A percentile compares a stretch with the other conserved stretches of the same genome.
Conservation (phyloP, 371 early-diverging fungal species). For the Mortierella sp. region DNA sequence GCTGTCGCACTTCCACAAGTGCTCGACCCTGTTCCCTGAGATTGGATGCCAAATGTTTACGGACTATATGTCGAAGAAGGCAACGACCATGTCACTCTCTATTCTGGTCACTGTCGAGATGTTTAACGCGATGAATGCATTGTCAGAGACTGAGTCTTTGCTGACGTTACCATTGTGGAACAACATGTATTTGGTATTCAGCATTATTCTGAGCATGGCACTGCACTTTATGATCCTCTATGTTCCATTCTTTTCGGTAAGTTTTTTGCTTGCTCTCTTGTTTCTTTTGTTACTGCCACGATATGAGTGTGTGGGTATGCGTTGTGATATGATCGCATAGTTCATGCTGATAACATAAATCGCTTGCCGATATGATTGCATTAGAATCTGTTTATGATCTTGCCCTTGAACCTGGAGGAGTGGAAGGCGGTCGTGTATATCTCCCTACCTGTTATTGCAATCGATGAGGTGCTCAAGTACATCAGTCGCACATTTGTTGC, state of each 20-base stretch:
- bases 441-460: slow-evolving; percentile 91
- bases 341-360: too few relatives aligned
- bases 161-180: slow-evolving; percentile 90
- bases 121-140: slow-evolving; percentile 94
- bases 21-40: slow-evolving; percentile 85
- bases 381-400: slow-evolving; percentile 84
- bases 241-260: slow-evolving; percentile 82
- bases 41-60: slow-evolving; percentile 93
- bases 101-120: slow-evolving; percentile 97
- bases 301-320: not conserved
- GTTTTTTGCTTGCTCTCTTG: slow-evolving; percentile 5
- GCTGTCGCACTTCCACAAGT: slow-evolving; percentile 92
- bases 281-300: not conserved
- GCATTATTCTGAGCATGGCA: slow-evolving; percentile 88
- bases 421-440: slow-evolving; percentile 94
- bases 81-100: slow-evolving; percentile 95
- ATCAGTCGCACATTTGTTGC: slow-evolving; percentile 77
- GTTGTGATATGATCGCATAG: too few relatives aligned
- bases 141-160: slow-evolving; percentile 94
- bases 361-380: too few relatives aligned
- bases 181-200: slow-evolving; percentile 88
- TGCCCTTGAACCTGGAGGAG: slow-evolving; percentile 86
- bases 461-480: slow-evolving; percentile 94
- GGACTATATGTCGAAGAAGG: slow-evolving; percentile 80
- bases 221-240: slow-evolving; percentile 95